A percentile compares a stretch with the other conserved stretches of the same genome.
phyloP scores from a whole-genome alignment of 805 yeast species.

The Kazachstania kunashirensis region DNA sequence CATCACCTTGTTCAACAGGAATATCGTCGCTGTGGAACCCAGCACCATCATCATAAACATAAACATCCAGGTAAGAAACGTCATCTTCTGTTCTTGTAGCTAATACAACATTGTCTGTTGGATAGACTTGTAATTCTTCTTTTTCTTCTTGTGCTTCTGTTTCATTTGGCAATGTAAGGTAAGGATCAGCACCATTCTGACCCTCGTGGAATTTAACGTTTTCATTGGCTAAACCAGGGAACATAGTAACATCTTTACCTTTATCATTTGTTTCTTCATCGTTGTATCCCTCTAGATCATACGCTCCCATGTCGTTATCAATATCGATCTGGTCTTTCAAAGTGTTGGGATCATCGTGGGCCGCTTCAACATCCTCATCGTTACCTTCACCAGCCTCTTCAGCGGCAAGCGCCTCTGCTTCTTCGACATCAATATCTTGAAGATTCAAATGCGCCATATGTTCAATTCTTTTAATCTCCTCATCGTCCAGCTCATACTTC shows the following conservation, averaged over 20 bases:
- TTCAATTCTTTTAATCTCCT: conserved; percentile 83
- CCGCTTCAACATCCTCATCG: neutral
- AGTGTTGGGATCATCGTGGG: conserved; percentile 6
- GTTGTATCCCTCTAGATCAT: conserved; percentile 78
- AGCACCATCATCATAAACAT: conserved; percentile 89
- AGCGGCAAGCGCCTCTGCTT: conserved; percentile 37
- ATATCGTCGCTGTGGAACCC: conserved; percentile 63
- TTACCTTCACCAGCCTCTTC: conserved; percentile 10
- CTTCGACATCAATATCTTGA: conserved; percentile 60
- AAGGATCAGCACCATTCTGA: conserved; percentile 34
- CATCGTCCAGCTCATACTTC: conserved; percentile 79
- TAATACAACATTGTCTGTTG: conserved; percentile 80
- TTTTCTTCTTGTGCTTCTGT: conserved; percentile 66
- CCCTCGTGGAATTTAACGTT: conserved; percentile 46
- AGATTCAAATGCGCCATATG: conserved; percentile 77
- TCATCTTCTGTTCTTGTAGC: conserved; percentile 96
- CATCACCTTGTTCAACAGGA: conserved; percentile 57
- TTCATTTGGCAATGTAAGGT: conserved; percentile 37
- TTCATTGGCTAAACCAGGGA: conserved; percentile 60
- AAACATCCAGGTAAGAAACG: conserved; percentile 81
- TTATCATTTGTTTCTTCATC: conserved; percentile 44
- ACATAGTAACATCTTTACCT: conserved; percentile 56
- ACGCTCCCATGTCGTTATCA: conserved; percentile 83
- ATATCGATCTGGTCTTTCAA: conserved; percentile 47
- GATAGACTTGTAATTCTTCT: conserved; percentile 74